Evolutionary conservation across 108 stramenopile genomes (phyloP).

Genomic region (Mediolabrus comicus): DNA sequence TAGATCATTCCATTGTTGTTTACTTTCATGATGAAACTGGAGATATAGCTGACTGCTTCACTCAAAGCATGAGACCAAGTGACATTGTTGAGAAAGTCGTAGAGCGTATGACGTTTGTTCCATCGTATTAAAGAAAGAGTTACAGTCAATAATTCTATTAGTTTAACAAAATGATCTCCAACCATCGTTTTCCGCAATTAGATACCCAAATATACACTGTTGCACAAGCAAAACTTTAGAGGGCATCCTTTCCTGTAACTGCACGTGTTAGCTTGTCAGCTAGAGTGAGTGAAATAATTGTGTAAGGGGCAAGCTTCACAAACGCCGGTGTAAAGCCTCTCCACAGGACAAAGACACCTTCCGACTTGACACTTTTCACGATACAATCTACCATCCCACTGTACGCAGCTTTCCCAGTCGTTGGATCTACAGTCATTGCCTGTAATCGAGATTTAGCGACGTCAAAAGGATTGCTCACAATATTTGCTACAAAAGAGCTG

Average conservation of each 20-base stretch:
- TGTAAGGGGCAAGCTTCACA: slow-evolving; percentile 34
- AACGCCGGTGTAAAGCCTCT: slow-evolving; percentile 36
- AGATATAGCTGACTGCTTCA: slow-evolving; percentile 97
- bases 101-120: slow-evolving; percentile 75
- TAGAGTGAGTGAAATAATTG: slow-evolving; percentile 33
- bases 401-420: slow-evolving; percentile 29
- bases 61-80: slow-evolving; percentile 92
- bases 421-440: slow-evolving; percentile 27
- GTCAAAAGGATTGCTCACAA: slow-evolving; percentile 44
- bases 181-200: neutral
- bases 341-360: slow-evolving; percentile 22
- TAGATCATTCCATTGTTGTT: slow-evolving; percentile 99
- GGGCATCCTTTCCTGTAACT: slow-evolving; percentile 36
- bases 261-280: slow-evolving; percentile 35
- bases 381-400: slow-evolving; percentile 29
- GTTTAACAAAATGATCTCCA: neutral
- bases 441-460: slow-evolving; percentile 35
- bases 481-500: slow-evolving; percentile 31
- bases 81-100: slow-evolving; percentile 92
- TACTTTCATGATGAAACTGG: slow-evolving; percentile 97
- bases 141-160: neutral
- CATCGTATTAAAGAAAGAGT: slow-evolving; percentile 19
- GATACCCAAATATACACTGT: no score
- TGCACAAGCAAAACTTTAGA: neutral
- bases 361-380: slow-evolving; percentile 24